phyloP scores from a whole-genome alignment of 306 rosid species.

The Cicer judaicum region DNA sequence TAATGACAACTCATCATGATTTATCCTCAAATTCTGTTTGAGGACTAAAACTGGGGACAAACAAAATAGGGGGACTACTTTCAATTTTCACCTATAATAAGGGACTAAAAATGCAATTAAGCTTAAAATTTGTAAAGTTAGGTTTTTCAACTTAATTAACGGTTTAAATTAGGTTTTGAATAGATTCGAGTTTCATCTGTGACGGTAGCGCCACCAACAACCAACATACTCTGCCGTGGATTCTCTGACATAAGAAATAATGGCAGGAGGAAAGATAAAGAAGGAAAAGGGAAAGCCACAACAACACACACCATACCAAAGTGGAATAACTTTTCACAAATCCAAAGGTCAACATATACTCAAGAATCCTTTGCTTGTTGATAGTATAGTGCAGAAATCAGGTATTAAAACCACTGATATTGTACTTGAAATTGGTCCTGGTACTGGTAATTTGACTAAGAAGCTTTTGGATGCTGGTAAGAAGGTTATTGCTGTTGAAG shows the following conservation, averaged over 20 bases:
- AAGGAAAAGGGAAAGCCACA: slow-evolving; percentile 49
- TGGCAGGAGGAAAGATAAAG: slow-evolving; percentile 55
- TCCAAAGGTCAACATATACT: slow-evolving; percentile 57
- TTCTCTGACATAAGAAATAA: background rate
- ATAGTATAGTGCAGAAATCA: slow-evolving; percentile 52
- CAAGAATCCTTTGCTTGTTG: slow-evolving; percentile 54
- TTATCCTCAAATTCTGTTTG: no score
- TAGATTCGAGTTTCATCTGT: no score
- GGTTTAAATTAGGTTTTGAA: no score
- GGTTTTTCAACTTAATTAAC: no score
- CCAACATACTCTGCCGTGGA: no score
- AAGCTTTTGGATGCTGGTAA: slow-evolving; percentile 65
- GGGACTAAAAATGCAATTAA: no score
- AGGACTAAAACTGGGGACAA: no score
- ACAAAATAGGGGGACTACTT: no score
- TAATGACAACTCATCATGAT: no score
- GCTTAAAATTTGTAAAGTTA: no score
- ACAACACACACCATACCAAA: slow-evolving; percentile 52
- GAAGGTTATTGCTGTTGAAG: slow-evolving; percentile 78
- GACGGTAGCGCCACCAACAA: no score
- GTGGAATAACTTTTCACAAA: slow-evolving; percentile 56
- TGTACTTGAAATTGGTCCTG: slow-evolving; percentile 59
- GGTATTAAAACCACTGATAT: slow-evolving; percentile 56
- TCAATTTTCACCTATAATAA: no score
- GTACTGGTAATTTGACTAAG: slow-evolving; percentile 58